These are phyloP conservation scores for Fagopyrum homotropicum DNA, from an alignment of 148 eudicot species.

Conservation along the genomic window DNA sequence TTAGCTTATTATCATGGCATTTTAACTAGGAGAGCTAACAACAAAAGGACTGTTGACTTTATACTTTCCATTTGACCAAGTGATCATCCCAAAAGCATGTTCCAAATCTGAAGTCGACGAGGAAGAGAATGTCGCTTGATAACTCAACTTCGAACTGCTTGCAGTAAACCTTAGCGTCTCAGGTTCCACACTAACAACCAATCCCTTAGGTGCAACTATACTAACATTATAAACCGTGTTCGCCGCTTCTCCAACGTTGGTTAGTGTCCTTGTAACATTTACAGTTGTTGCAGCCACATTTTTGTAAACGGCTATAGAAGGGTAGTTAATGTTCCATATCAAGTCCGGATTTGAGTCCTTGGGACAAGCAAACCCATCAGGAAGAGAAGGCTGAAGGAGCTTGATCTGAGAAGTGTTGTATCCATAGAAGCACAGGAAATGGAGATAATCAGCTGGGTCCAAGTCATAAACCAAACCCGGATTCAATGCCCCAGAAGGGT, in stretches of 20 bases:
- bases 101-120: slow-evolving; percentile 5
- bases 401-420: slow-evolving; percentile 40
- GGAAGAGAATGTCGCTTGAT: slow-evolving; percentile 31
- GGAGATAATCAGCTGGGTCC: slow-evolving; percentile 37
- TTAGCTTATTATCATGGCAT: background rate
- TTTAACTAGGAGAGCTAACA: slow-evolving; percentile 20
- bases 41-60: slow-evolving; percentile 57
- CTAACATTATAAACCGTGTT: slow-evolving; percentile 33
- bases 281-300: slow-evolving; percentile 17
- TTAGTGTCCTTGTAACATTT: slow-evolving; percentile 50
- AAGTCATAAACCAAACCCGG: slow-evolving; percentile 65
- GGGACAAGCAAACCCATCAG: slow-evolving; percentile 45
- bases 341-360: slow-evolving; percentile 26
- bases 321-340: slow-evolving; percentile 64
- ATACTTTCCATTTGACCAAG: slow-evolving; percentile 49
- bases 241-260: slow-evolving; percentile 43
- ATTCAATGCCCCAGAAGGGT: slow-evolving; percentile 35
- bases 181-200: slow-evolving; percentile 47
- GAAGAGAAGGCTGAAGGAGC: slow-evolving; percentile 31
- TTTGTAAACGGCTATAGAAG: slow-evolving; percentile 56
- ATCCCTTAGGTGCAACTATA: slow-evolving; percentile 32
- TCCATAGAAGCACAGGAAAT: slow-evolving; percentile 52
- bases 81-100: slow-evolving; percentile 51
- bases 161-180: slow-evolving; percentile 36
- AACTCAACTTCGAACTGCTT: slow-evolving; percentile 27